Evolutionary conservation across 495 filamentous ascomycete genomes (phyloP).

Genomic region (Aspergillus avenaceus): DNA sequence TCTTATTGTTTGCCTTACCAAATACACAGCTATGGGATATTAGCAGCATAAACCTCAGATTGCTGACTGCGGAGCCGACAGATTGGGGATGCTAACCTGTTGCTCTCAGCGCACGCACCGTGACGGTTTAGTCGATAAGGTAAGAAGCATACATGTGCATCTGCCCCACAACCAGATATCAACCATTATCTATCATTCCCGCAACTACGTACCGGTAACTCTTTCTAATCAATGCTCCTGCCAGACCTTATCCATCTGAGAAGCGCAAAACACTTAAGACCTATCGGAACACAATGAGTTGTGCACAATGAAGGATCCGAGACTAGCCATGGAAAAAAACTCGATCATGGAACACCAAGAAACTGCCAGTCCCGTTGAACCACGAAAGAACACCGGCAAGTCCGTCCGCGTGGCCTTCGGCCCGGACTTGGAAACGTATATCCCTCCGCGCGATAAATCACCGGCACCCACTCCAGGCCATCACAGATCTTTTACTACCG

Average conservation of each 20-base stretch:
- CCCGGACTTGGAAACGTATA: slow-evolving; percentile 39
- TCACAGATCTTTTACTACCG: slow-evolving; percentile 37
- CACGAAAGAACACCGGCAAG: slow-evolving; percentile 33
- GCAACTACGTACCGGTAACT: background rate
- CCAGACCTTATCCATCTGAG: slow-evolving; percentile 10
- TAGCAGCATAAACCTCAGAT: background rate
- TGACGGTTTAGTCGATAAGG: slow-evolving; percentile 15
- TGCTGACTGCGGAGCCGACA: slow-evolving; percentile 7
- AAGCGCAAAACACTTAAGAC: slow-evolving; percentile 7
- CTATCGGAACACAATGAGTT: slow-evolving; percentile 33
- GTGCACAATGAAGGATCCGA: slow-evolving; percentile 40
- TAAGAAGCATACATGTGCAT: slow-evolving; percentile 5
- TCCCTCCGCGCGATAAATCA: slow-evolving; percentile 39
- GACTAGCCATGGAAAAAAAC: slow-evolving; percentile 36
- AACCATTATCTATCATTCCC: background rate
- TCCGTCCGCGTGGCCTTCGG: slow-evolving; percentile 45
- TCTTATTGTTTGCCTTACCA: background rate
- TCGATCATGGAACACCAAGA: slow-evolving; percentile 19
- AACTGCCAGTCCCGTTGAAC: slow-evolving; percentile 27
- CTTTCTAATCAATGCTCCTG: background rate
- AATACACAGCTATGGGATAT: background rate
- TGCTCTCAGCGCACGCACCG: slow-evolving; percentile 9
- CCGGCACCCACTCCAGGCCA: slow-evolving; percentile 33
- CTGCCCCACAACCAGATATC: slow-evolving; percentile 1
- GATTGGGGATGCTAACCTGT: slow-evolving; percentile 13